These are phyloP conservation scores for Singerocomus inundabilis DNA, from an alignment of 1,284 basidiomycete species.

Conservation along the genomic window DNA sequence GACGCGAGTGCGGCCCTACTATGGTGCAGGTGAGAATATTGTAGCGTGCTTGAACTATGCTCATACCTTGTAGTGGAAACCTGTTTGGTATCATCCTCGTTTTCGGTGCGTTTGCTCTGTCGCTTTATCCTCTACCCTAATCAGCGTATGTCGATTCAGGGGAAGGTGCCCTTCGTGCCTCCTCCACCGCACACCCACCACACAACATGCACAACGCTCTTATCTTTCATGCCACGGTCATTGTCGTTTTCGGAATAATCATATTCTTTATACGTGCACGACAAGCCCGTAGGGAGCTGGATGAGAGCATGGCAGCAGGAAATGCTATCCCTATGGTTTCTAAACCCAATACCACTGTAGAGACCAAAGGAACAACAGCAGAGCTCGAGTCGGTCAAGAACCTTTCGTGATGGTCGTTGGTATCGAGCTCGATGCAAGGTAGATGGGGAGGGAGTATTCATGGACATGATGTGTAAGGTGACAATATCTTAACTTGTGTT, in stretches of 20 bases:
- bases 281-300: constrained; percentile 58
- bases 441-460: neutral
- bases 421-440: neutral
- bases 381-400: neutral
- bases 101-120: constrained; percentile 45
- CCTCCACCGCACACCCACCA: constrained; percentile 57
- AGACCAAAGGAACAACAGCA: neutral
- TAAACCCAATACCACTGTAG: neutral
- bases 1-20: constrained; percentile 71
- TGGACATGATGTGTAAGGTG: neutral
- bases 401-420: neutral
- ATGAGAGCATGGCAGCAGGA: constrained; percentile 41
- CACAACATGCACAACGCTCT: constrained; percentile 64
- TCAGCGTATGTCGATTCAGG: constrained; percentile 35
- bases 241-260: constrained; percentile 38
- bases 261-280: constrained; percentile 53
- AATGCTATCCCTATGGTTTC: neutral
- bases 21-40: constrained; percentile 59
- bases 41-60: neutral
- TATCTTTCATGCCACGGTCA: constrained; percentile 58
- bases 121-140: neutral
- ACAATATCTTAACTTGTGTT: neutral
- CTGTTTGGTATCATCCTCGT: constrained; percentile 62
- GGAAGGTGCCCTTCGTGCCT: constrained; percentile 62
- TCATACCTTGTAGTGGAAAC: constrained; percentile 51